Evolutionary conservation across 805 yeast species (phyloP).

Genomic region (Scheffersomyces spartinae): DNA sequence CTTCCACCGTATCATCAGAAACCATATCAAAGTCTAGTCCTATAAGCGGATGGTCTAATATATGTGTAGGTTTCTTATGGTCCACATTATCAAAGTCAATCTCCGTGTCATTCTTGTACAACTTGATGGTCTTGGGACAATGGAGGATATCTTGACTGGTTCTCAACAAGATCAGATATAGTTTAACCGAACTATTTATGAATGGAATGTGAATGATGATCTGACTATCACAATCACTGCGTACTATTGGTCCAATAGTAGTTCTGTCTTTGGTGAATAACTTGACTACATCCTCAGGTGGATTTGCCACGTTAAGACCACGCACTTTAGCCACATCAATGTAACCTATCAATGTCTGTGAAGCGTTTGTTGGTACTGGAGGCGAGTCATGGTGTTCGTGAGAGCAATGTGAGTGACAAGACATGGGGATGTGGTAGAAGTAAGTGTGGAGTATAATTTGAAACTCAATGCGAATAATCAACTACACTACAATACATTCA

Average conservation of each 20-base stretch:
- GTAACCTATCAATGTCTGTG: conserved; percentile 54
- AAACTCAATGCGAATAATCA: no score
- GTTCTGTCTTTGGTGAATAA: conserved; percentile 46
- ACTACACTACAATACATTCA: no score
- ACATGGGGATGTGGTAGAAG: no score
- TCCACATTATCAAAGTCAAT: conserved; percentile 64
- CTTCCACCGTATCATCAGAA: conserved; percentile 18
- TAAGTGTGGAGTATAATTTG: no score
- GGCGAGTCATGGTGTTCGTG: no score
- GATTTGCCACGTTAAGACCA: conserved; percentile 52
- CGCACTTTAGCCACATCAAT: conserved; percentile 50
- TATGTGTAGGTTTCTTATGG: conserved; percentile 36
- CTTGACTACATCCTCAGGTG: conserved; percentile 33
- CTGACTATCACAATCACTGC: conserved; percentile 77
- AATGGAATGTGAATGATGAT: conserved; percentile 72
- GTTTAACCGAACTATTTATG: conserved; percentile 51
- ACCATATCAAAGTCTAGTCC: conserved; percentile 33
- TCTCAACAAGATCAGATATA: conserved; percentile 64
- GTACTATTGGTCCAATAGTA: conserved; percentile 30
- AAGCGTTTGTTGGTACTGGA: conserved; percentile 57
- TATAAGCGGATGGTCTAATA: conserved; percentile 52
- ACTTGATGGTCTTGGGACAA: conserved; percentile 59
- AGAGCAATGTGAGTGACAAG: no score
- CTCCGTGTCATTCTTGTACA: conserved; percentile 59
- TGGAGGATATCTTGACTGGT: conserved; percentile 43